phyloP scores from a whole-genome alignment of 164 flowering plant species.

The Amborella trichopoda region DNA sequence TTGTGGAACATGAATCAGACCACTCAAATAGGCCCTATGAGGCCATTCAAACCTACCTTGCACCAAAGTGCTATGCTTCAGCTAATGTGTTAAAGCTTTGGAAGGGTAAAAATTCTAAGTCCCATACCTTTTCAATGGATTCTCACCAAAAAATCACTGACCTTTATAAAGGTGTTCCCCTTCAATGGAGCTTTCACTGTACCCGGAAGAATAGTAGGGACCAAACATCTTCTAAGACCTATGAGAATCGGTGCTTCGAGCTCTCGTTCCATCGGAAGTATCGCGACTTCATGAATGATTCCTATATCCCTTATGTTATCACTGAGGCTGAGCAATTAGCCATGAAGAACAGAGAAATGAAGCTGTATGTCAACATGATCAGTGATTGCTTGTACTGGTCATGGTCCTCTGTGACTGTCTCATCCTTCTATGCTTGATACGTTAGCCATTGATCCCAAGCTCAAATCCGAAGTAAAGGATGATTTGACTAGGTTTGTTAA shows the following conservation, averaged over 20 bases:
- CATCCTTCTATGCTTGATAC: slow-evolving; percentile 21
- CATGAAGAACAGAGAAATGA: no score
- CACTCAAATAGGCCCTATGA: slow-evolving; percentile 17
- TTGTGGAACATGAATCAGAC: slow-evolving; percentile 19
- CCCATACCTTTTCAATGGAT: slow-evolving; percentile 14
- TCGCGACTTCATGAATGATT: no score
- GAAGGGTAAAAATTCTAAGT: slow-evolving; percentile 16
- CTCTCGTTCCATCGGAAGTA: no score
- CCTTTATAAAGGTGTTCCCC: slow-evolving; percentile 6
- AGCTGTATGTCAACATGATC: no score
- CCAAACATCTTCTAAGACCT: slow-evolving; percentile 1
- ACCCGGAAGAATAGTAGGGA: slow-evolving; percentile 9
- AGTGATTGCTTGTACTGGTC: slow-evolving; percentile 8
- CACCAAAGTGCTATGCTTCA: slow-evolving; percentile 15
- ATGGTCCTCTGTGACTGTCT: slow-evolving; percentile 11
- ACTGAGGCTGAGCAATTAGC: no score
- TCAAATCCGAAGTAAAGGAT: slow-evolving; percentile 13
- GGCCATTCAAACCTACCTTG: slow-evolving; percentile 14
- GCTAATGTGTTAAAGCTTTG: slow-evolving; percentile 16
- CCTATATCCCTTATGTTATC: no score
- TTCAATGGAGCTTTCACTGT: slow-evolving; percentile 14
- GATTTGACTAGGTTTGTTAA: slow-evolving; percentile 17
- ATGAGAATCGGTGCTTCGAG: no score
- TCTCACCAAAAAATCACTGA: slow-evolving; percentile 16
- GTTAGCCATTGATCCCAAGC: slow-evolving; percentile 12